Evolutionary conservation across 1,284 basidiomycete genomes (phyloP).

Genomic region (Mrakiaceae sp.): DNA sequence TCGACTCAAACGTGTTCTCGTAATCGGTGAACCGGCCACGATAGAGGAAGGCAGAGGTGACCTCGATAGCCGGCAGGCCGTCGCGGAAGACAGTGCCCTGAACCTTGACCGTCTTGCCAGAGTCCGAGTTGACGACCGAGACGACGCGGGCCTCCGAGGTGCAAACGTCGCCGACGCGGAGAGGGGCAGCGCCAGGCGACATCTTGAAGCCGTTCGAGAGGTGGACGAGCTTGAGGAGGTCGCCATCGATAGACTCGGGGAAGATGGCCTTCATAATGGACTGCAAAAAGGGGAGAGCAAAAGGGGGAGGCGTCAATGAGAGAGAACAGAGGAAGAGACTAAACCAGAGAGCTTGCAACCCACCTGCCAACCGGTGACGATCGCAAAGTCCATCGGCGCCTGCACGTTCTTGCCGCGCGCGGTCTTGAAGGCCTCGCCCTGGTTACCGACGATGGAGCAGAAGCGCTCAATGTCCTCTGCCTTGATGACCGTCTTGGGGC

Average conservation of each 20-base stretch:
- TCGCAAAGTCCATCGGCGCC: conserved; percentile 97
- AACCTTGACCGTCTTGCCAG: conserved; percentile 88
- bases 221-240: conserved; percentile 90
- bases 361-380: conserved; percentile 95
- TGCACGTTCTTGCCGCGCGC: conserved; percentile 56
- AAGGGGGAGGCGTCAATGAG: conserved; percentile 1
- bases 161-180: conserved; percentile 80
- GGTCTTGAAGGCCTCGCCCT: conserved; percentile 78
- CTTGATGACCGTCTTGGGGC: conserved; percentile 70
- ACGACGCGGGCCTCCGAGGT: conserved; percentile 77
- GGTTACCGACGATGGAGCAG: conserved; percentile 87
- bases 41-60: conserved; percentile 91
- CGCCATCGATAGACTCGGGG: conserved; percentile 80
- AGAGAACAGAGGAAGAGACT: background rate
- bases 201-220: conserved; percentile 92
- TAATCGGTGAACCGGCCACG: conserved; percentile 89
- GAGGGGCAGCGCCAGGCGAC: conserved; percentile 60
- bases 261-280: conserved; percentile 96
- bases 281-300: conserved; percentile 36
- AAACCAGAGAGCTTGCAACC: conserved; percentile 25
- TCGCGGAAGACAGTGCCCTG: conserved; percentile 71
- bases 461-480: conserved; percentile 70
- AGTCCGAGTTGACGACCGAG: conserved; percentile 81
- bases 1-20: conserved; percentile 87
- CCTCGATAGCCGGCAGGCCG: conserved; percentile 75